Conservation (phyloP, 2,329 filamentous ascomycete species). For the Arthrinium phaeospermum region DNA sequence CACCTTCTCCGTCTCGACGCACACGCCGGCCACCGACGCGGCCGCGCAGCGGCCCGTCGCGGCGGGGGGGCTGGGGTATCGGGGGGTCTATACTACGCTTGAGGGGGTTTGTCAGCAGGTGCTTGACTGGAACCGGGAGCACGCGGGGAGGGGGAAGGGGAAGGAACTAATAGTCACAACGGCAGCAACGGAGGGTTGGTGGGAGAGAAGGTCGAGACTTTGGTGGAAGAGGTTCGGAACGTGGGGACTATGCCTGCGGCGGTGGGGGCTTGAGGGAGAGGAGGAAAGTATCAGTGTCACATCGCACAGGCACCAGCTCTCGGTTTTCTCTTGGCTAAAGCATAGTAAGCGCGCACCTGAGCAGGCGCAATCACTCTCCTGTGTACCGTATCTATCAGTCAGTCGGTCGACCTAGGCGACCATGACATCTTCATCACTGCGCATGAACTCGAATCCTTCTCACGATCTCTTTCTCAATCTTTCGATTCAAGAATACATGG, state of each 20-base stretch:
- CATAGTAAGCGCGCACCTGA: too few relatives aligned
- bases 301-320: background rate
- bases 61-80: conserved; percentile 50
- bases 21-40: conserved; percentile 44
- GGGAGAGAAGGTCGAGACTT: conserved; percentile 16
- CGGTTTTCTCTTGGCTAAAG: too few relatives aligned
- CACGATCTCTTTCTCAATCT: background rate
- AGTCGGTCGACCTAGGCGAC: background rate
- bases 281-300: background rate
- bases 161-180: background rate
- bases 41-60: conserved; percentile 43
- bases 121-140: conserved; percentile 46
- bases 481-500: background rate
- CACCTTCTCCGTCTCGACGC: conserved; percentile 42
- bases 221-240: conserved; percentile 25
- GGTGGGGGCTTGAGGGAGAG: conserved; percentile 22
- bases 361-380: background rate
- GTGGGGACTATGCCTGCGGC: conserved; percentile 25
- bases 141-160: conserved; percentile 20
- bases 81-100: conserved; percentile 42
- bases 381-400: background rate
- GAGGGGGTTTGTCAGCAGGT: conserved; percentile 50
- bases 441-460: background rate
- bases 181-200: background rate
- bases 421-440: background rate